phyloP scores from a whole-genome alignment of 83 land plant genomes.

The Thuja plicata region DNA sequence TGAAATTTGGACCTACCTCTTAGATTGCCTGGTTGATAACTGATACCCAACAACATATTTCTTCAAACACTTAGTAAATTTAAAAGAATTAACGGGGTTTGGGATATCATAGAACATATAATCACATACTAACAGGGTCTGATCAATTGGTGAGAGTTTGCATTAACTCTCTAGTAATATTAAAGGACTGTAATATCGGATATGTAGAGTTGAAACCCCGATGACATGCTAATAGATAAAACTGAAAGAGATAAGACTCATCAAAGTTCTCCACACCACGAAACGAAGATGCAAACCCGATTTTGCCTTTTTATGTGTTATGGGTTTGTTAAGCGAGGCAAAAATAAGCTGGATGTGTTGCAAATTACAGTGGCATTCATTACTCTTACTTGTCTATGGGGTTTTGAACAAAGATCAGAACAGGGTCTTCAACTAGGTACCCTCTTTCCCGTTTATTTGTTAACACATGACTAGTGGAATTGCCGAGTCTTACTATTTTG shows the following conservation, averaged over 20 bases:
- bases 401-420: not conserved
- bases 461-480: not conserved
- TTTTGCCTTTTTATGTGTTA: not conserved
- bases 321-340: not conserved
- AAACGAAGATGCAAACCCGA: not conserved
- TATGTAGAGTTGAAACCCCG: not conserved
- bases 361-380: not conserved
- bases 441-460: not conserved
- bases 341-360: not conserved
- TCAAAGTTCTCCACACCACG: not conserved
- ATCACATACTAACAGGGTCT: not conserved
- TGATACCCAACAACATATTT: not conserved
- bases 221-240: not conserved
- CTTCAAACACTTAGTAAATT: not conserved
- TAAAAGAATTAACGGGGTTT: not conserved
- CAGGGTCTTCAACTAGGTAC: not conserved
- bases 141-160: not conserved
- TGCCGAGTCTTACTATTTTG: not conserved
- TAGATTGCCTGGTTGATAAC: not conserved
- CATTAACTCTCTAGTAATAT: not conserved
- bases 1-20: not conserved
- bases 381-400: not conserved
- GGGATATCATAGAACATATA: not conserved
- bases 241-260: not conserved
- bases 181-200: not conserved